Base-by-base conservation (phyloP, 345 rosid species). In the Gossypium stocksii region DNA sequence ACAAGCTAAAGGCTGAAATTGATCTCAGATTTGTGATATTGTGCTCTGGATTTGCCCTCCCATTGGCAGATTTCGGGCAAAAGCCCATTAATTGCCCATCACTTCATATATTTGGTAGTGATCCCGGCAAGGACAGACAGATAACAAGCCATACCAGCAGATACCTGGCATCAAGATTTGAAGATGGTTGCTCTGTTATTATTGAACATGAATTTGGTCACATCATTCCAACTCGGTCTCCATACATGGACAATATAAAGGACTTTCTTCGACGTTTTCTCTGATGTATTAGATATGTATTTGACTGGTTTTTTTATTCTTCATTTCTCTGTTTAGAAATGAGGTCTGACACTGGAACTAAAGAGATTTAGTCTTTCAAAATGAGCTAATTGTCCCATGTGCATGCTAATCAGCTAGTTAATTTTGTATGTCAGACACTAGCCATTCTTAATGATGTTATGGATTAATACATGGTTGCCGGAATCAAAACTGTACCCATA, bases 181-280 rank as follows among this genome's bases (percentile, higher is more conserved):
- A 85, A 45, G 82, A 83, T 0, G 91, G 89, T 29, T 84, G 88
- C 65, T 81, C 86, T 46, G 83, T 86, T 62, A 69, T 90, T 29
- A 81, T 96, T 23, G 92, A 89, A 83, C 99, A 93, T 51, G 91
- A 91, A 57, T 85, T 74, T 63, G 99, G 99, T 53, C 99, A 96
- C 70, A 93, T 93, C 58, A 90, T 93, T 74, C 97, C 99, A 46
- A 85, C 97, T 11, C 82, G 90, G 22, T 70, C 87, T 69, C 97
- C 98, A 44, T 89, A 83, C 68, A 87, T 93, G 2, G 91, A 91
- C 44, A 81, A 86, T 74, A 83, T 91, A 44, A 91, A 83, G 86
- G 77, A 79, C 70, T 96, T 93, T 69, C 93, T 93, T 59, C 78
- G 77, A 41, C 88, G 87, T 29, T 96, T 93, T 80, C 74, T 84